Evolutionary conservation across 2,329 filamentous ascomycete genomes (phyloP).

Genomic region (Hymenoscyphus infarciens): DNA sequence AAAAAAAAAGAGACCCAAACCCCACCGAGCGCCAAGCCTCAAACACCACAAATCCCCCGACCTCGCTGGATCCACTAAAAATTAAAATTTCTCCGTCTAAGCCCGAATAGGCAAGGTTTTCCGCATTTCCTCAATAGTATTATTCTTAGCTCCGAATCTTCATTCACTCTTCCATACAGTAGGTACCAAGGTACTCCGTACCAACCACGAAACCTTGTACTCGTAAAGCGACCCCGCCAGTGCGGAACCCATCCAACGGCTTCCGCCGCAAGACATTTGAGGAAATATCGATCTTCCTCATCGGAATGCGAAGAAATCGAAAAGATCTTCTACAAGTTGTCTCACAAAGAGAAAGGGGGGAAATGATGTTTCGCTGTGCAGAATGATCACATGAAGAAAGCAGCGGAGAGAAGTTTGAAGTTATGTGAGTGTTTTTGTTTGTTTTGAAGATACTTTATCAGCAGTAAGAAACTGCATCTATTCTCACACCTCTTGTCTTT

Average conservation of each 20-base stretch:
- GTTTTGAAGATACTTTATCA: not conserved
- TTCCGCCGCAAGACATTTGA: not conserved
- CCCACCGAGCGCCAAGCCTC: constrained; percentile 1
- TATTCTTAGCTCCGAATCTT: not conserved
- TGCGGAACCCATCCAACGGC: not conserved
- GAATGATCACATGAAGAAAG: not conserved
- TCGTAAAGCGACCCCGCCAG: not conserved
- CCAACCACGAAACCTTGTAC: not conserved
- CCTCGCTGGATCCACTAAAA: not conserved
- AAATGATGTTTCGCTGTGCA: not conserved
- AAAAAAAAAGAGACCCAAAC: not conserved
- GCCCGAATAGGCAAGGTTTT: not conserved
- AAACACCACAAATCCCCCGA: not conserved
- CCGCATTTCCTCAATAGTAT: not conserved
- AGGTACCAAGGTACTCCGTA: no score
- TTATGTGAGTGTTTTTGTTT: not conserved
- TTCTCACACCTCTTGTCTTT: not conserved
- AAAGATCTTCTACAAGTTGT: not conserved
- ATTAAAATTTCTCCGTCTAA: not conserved
- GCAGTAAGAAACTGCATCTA: not conserved
- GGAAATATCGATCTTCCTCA: constrained; percentile 1
- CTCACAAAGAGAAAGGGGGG: not conserved
- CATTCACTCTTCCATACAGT: not conserved
- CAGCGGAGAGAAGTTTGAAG: not conserved
- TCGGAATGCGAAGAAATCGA: not conserved